Evolutionary conservation across 345 rosid genomes (phyloP), one percentile per base, ranked within the genome.

Genomic region (Laguncularia racemosa): DNA sequence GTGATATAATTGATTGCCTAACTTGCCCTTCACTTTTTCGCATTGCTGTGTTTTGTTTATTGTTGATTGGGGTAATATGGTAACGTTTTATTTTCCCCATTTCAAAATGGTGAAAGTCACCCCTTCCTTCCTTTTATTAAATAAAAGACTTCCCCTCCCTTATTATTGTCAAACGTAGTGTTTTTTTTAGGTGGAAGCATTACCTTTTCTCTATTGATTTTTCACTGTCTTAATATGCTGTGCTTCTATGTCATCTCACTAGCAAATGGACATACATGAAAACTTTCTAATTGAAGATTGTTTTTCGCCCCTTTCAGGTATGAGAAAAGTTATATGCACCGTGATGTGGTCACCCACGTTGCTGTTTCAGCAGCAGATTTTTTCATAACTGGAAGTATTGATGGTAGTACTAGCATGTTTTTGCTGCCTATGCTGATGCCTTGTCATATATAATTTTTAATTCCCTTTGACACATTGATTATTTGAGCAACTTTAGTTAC

Each of bases 271-370:
- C 0, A 8, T 53, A 18, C 3, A 11, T 44, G 52, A 17, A 48
- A 48, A 63, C 19, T 47, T 49, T 44, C 43, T 62, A 44, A 53
- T 43, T 56, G 21, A 16, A 20, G 23, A 16, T 17, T 65, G 1
- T 51, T 55, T 1, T 53, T 15, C 23, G 9, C 3, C 2, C 17
- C 20, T 52, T 51, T 1, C 75, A 92, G 98, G 98, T 92, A 85
- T 59, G 99, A 93, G 76, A 93, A 87, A 62, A 93, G 95, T 73
- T 93, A 93, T 69, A 87, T 89, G 97, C 99, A 89, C 62, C 76
- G 99, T n/a, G 99, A 93, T 74, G 85, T 84, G 56, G 95, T 89
- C 58, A 86, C 95, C 1, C 97, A 89, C 73, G 96, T 89, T 50
- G 96, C 97, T 46, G 95, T 89, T 20, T 89, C 99, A 10, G 72